Evolutionary conservation across 225 moss, liverwort and hornwort genomes (phyloP).

Genomic region (Marchantia polymorpha): DNA sequence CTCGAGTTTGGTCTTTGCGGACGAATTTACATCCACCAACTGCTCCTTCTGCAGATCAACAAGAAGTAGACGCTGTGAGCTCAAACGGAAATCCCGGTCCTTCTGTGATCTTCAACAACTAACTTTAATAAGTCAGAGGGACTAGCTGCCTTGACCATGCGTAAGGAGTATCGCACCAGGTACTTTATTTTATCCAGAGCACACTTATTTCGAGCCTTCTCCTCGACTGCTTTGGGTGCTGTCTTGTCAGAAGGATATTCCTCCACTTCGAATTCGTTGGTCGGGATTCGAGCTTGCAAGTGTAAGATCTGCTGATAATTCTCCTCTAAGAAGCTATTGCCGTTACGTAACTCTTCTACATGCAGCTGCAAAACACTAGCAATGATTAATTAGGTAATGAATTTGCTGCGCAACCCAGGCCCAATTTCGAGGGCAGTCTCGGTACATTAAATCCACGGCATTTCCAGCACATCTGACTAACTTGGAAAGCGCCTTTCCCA

Average conservation of each 20-base stretch:
- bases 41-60: constrained; percentile 21
- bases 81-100: neutral
- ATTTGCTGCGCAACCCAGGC: neutral
- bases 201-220: neutral
- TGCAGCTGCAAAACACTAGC: constrained; percentile 22
- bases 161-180: constrained; percentile 19
- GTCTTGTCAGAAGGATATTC: neutral
- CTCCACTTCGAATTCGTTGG: neutral
- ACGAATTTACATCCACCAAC: neutral
- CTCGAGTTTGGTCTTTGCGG: constrained; percentile 15
- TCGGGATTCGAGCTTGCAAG: constrained; percentile 14
- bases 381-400: neutral
- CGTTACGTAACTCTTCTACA: constrained; percentile 3
- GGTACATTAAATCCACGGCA: neutral
- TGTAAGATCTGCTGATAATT: constrained; percentile 9
- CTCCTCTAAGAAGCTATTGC: constrained; percentile 5
- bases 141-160: neutral
- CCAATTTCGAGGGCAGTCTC: neutral
- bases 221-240: neutral
- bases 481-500: too few relatives aligned
- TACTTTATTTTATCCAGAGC: constrained; percentile 16
- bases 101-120: neutral
- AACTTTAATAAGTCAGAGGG: neutral
- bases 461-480: neutral
- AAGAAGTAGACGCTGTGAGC: neutral